phyloP scores from a whole-genome alignment of 1,139 yeast species.

The Saccharomycopsis crataegensis region DNA sequence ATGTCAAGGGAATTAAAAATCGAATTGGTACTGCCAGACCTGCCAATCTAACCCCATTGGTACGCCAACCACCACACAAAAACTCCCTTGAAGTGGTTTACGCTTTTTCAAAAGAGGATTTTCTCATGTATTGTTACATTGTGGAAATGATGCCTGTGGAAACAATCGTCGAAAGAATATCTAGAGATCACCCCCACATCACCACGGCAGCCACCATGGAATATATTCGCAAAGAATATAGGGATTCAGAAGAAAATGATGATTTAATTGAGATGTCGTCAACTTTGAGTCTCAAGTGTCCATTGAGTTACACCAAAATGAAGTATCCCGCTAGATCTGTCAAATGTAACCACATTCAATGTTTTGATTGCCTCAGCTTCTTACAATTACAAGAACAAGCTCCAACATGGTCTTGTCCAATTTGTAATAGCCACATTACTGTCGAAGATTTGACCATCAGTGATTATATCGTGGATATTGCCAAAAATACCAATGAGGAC shows the following conservation, averaged over 20 bases:
- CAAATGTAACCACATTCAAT: conserved; percentile 59
- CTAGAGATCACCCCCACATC: conserved; percentile 39
- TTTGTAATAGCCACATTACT: conserved; percentile 37
- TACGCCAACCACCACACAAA: conserved; percentile 28
- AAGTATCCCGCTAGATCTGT: conserved; percentile 51
- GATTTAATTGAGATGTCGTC: conserved; percentile 52
- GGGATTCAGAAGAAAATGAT: conserved; percentile 44
- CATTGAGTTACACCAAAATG: conserved; percentile 56
- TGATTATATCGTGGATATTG: conserved; percentile 50
- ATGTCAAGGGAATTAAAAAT: conserved; percentile 53
- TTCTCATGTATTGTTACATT: conserved; percentile 43
- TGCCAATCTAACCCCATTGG: conserved; percentile 47
- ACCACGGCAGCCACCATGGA: conserved; percentile 30
- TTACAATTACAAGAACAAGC: conserved; percentile 52
- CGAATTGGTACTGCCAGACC: conserved; percentile 61
- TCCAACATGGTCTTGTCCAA: conserved; percentile 65
- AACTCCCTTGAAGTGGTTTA: conserved; percentile 46
- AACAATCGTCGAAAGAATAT: conserved; percentile 26
- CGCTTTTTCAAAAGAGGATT: conserved; percentile 42
- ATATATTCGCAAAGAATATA: conserved; percentile 36
- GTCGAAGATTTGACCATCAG: conserved; percentile 51
- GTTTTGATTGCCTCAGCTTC: conserved; percentile 61
- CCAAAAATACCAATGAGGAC: conserved; percentile 37
- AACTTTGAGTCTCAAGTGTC: conserved; percentile 54
- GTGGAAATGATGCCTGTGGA: conserved; percentile 43